A percentile compares a stretch with the other conserved stretches of the same genome.
phyloP scores from a whole-genome alignment of 345 rosid genomes.

The Ricinus communis region DNA sequence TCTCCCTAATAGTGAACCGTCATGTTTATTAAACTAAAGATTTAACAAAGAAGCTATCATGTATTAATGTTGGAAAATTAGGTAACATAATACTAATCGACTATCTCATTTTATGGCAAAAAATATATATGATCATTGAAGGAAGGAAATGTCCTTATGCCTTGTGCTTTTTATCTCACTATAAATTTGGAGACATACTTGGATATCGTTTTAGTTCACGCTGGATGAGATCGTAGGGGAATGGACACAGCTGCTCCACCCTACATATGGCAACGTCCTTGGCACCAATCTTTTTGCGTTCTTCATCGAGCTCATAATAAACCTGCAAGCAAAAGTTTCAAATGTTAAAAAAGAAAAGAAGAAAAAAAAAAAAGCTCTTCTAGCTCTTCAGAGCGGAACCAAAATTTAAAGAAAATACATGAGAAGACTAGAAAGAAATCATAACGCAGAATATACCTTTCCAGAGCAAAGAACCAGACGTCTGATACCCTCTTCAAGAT shows the following conservation, averaged over 20 bases:
- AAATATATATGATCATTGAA: not conserved
- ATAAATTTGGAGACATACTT: conserved; percentile 40
- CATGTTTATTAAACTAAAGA: not conserved
- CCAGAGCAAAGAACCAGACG: conserved; percentile 92
- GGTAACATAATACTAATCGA: not conserved
- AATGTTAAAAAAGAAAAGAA: not conserved
- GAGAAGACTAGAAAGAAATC: not conserved
- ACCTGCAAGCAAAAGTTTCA: conserved; percentile 20
- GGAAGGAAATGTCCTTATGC: not conserved
- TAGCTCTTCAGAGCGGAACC: not conserved
- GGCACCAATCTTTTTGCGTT: conserved; percentile 52
- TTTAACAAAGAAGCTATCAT: not conserved
- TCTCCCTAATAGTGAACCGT: not conserved
- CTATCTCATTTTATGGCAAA: not conserved
- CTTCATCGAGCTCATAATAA: conserved; percentile 67
- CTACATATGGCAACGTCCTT: conserved; percentile 73
- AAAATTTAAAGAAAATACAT: not conserved
- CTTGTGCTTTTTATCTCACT: not conserved
- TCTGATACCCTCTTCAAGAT: conserved; percentile 82
- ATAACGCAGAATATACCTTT: conserved; percentile 43
- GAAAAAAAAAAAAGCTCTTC: not conserved
- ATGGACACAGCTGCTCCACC: conserved; percentile 82
- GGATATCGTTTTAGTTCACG: conserved; percentile 81
- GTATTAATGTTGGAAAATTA: not conserved
- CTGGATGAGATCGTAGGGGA: conserved; percentile 77